Conservation (phyloP, 441 rosid genomes). For the Adansonia grandidieri region DNA sequence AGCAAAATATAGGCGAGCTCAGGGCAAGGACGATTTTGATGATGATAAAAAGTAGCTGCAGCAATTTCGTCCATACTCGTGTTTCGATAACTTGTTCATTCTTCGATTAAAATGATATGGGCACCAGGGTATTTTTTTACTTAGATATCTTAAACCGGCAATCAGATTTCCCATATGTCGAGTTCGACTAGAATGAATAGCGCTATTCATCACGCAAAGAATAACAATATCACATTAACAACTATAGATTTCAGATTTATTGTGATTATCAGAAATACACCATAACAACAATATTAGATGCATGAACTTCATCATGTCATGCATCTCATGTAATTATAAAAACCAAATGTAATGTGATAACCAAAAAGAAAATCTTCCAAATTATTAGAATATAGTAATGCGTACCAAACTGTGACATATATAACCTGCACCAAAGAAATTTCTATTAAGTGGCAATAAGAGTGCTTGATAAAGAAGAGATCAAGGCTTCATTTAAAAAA, state of each 20-base stretch:
- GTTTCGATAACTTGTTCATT: too few relatives aligned
- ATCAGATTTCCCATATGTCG: too few relatives aligned
- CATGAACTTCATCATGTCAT: conserved; percentile 10
- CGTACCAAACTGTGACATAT: conserved; percentile 18
- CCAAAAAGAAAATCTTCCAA: neutral
- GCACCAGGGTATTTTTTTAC: too few relatives aligned
- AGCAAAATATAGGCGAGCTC: too few relatives aligned
- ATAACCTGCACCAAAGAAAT: conserved; percentile 29
- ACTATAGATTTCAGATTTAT: neutral
- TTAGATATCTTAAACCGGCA: too few relatives aligned
- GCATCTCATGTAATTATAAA: neutral
- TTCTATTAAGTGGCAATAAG: neutral
- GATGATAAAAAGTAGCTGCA: too few relatives aligned
- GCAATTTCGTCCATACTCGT: too few relatives aligned
- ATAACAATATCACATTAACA: neutral
- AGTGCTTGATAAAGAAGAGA: neutral
- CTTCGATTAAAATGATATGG: too few relatives aligned
- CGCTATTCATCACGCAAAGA: neutral
- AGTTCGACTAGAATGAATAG: too few relatives aligned
- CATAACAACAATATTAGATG: conserved; percentile 14
- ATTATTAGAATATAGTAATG: conserved; percentile 5
- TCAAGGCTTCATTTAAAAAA: neutral
- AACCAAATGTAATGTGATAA: conserved; percentile 11
- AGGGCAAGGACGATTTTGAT: too few relatives aligned
- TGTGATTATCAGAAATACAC: neutral